These are phyloP conservation scores for Euphorbia tirucalli DNA, from an alignment of 345 rosid genomes.

Conservation along the genomic window DNA sequence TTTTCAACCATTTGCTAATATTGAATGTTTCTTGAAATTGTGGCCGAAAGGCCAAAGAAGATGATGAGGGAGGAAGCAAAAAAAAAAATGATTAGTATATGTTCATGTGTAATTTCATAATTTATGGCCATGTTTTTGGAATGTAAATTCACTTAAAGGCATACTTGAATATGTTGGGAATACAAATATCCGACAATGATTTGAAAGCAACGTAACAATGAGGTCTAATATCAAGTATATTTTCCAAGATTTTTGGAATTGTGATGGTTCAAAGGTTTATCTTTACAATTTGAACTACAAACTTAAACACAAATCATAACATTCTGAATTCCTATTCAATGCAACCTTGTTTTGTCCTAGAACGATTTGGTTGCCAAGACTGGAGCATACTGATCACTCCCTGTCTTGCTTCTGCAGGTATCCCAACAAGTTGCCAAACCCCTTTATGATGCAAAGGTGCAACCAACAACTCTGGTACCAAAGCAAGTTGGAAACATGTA, in stretches of 20 bases:
- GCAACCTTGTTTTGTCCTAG: neutral
- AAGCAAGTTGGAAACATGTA: conserved; percentile 99
- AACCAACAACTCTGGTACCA: conserved; percentile 83
- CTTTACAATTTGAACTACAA: neutral
- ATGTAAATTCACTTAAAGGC: no score
- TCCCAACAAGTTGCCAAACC: conserved; percentile 93
- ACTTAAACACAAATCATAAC: neutral
- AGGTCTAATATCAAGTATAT: neutral
- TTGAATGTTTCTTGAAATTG: no score
- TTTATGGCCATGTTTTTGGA: no score
- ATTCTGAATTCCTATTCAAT: neutral
- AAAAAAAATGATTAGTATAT: no score
- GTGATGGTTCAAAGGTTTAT: neutral
- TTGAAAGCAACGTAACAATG: neutral
- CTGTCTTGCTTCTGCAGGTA: conserved; percentile 41
- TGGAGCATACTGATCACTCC: conserved; percentile 18
- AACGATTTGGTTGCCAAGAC: conserved; percentile 6
- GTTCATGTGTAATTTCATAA: no score
- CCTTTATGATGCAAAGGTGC: conserved; percentile 79
- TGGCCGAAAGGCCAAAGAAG: no score
- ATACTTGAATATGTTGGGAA: no score
- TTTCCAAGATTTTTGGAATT: neutral
- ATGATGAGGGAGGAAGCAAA: no score
- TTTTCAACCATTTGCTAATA: no score
- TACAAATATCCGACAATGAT: no score